These are phyloP conservation scores for Amanita rimosa DNA, from an alignment of 768 basidiomycete species.

Conservation along the genomic window DNA sequence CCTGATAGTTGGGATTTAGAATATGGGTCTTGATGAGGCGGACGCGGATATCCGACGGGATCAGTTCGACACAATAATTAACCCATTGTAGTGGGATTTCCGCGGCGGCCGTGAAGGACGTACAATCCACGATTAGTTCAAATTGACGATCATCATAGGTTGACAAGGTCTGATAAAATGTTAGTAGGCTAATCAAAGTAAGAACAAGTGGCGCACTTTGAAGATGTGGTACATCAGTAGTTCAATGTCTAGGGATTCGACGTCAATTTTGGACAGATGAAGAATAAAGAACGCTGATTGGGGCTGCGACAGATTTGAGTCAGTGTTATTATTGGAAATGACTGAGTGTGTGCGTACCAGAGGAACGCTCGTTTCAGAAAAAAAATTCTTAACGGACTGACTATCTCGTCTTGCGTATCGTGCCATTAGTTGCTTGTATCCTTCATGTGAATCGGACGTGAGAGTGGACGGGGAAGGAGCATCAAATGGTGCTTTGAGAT, in stretches of 20 bases:
- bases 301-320: constrained; percentile 15
- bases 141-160: constrained; percentile 38
- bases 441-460: constrained; percentile 41
- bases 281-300: constrained; percentile 52
- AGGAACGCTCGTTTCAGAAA: constrained; percentile 41
- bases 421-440: constrained; percentile 57
- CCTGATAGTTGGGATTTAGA: constrained; percentile 61
- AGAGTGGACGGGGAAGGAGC: constrained; percentile 47
- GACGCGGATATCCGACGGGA: constrained; percentile 56
- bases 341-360: constrained; percentile 22
- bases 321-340: not conserved
- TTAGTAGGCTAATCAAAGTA: not conserved
- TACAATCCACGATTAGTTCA: constrained; percentile 76
- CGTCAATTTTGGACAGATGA: constrained; percentile 58
- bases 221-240: constrained; percentile 69
- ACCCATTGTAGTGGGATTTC: constrained; percentile 78
- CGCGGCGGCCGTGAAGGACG: constrained; percentile 60
- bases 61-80: constrained; percentile 65
- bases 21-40: constrained; percentile 56
- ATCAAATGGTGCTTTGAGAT: constrained; percentile 60
- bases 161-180: constrained; percentile 33
- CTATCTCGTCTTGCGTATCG: constrained; percentile 51
- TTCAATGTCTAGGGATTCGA: constrained; percentile 72
- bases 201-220: constrained; percentile 32
- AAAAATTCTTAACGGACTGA: constrained; percentile 53